Evolutionary conservation across 805 yeast genomes (phyloP).

Genomic region (Wickerhamiella occidentalis): DNA sequence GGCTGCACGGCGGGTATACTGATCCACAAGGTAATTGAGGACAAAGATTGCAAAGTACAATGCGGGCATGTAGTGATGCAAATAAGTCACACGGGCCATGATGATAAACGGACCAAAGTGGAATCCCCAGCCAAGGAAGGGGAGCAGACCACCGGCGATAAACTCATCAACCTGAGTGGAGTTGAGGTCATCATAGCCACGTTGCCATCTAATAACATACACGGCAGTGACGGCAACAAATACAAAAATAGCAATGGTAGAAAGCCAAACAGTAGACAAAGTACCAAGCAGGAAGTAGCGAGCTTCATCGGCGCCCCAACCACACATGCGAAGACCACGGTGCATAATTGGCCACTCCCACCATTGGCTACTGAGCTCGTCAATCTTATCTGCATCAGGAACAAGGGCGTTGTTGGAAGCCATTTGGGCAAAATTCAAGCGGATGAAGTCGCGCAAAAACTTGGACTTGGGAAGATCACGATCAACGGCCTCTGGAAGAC

Average conservation of each 20-base stretch:
- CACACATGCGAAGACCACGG: slow-evolving; percentile 64
- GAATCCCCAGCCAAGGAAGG: slow-evolving; percentile 81
- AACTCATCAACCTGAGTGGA: slow-evolving; percentile 32
- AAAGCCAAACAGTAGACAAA: slow-evolving; percentile 52
- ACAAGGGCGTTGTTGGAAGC: slow-evolving; percentile 72
- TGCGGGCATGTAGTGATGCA: slow-evolving; percentile 94
- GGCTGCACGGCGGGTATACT: slow-evolving; percentile 28
- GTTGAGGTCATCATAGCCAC: slow-evolving; percentile 45
- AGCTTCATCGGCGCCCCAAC: slow-evolving; percentile 45
- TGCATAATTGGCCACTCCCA: slow-evolving; percentile 75
- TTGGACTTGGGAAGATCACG: slow-evolving; percentile 37
- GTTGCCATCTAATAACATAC: slow-evolving; percentile 49
- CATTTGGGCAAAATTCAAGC: slow-evolving; percentile 68
- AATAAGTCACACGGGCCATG: slow-evolving; percentile 95
- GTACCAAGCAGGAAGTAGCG: slow-evolving; percentile 60
- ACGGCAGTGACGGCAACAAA: slow-evolving; percentile 31
- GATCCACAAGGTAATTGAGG: slow-evolving; percentile 48
- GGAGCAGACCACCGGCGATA: slow-evolving; percentile 60
- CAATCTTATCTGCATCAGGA: slow-evolving; percentile 61
- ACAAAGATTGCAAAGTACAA: slow-evolving; percentile 84
- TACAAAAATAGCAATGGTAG: slow-evolving; percentile 31
- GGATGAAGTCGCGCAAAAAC: slow-evolving; percentile 57
- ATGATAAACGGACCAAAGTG: slow-evolving; percentile 80
- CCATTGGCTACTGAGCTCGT: slow-evolving; percentile 58
- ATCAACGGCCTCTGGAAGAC: slow-evolving; percentile 32